These are phyloP conservation scores for Liquidambar formosana DNA, from an alignment of 164 flowering plant genomes.

Conservation along the genomic window DNA sequence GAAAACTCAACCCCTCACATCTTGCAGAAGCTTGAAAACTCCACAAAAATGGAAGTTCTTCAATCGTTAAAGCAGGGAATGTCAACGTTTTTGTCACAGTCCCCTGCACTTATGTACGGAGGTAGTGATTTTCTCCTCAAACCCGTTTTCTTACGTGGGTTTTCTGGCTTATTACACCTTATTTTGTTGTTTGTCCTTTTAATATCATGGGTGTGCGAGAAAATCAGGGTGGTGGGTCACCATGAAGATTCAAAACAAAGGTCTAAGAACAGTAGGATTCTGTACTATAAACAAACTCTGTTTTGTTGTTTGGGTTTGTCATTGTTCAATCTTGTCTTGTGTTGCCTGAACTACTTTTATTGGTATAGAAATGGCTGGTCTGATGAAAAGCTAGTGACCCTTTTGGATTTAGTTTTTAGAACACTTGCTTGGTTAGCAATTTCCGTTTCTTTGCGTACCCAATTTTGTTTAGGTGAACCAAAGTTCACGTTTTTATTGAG, in stretches of 20 bases:
- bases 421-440: slow-evolving; percentile 50
- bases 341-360: too few relatives aligned
- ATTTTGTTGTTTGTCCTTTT: slow-evolving; percentile 42
- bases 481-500: too few relatives aligned
- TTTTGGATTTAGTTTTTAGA: slow-evolving; percentile 36
- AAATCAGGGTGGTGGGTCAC: slow-evolving; percentile 6
- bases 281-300: slow-evolving; percentile 34
- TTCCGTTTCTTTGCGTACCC: slow-evolving; percentile 39
- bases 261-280: slow-evolving; percentile 14
- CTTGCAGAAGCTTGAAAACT: background rate
- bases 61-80: slow-evolving; percentile 6
- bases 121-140: slow-evolving; percentile 34
- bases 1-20: too few relatives aligned
- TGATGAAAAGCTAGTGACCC: too few relatives aligned
- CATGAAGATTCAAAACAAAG: slow-evolving; percentile 22
- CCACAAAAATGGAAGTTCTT: slow-evolving; percentile 22
- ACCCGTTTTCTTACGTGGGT: slow-evolving; percentile 49
- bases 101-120: slow-evolving; percentile 4
- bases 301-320: slow-evolving; percentile 45
- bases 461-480: slow-evolving; percentile 24
- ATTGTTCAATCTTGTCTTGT: too few relatives aligned
- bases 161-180: slow-evolving; percentile 51
- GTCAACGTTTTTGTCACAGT: slow-evolving; percentile 12
- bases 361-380: too few relatives aligned
- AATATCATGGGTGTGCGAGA: slow-evolving; percentile 37